These are phyloP conservation scores for Penicillium concentricum DNA, from an alignment of 2,329 filamentous ascomycete genomes.

Conservation along the genomic window DNA sequence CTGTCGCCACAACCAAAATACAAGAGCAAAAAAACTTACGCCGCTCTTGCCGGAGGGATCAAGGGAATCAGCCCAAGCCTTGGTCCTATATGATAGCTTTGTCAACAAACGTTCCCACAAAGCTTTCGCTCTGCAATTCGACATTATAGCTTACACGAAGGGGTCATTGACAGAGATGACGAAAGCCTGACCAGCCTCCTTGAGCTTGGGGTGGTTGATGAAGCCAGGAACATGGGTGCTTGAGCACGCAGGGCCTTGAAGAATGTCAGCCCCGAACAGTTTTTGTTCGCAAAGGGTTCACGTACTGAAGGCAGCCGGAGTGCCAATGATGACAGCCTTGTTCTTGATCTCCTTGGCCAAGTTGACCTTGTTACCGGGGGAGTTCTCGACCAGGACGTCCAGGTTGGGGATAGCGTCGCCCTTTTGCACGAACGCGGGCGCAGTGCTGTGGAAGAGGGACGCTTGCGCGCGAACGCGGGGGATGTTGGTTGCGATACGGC, in stretches of 20 bases:
- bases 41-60: constrained; percentile 73
- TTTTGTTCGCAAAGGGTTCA: constrained; percentile 11
- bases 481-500: constrained; percentile 34
- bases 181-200: constrained; percentile 79
- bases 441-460: constrained; percentile 41
- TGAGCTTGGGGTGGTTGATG: constrained; percentile 74
- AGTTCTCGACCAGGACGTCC: constrained; percentile 75
- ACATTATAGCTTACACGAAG: constrained; percentile 69
- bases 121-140: neutral
- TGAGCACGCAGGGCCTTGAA: constrained; percentile 60
- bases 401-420: constrained; percentile 78
- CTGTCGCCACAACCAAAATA: neutral
- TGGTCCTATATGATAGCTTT: constrained; percentile 61
- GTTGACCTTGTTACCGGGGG: constrained; percentile 90
- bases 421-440: constrained; percentile 60
- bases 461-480: constrained; percentile 33
- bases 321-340: constrained; percentile 80
- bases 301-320: constrained; percentile 73
- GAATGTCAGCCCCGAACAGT: constrained; percentile 9
- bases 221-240: constrained; percentile 79
- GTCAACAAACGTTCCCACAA: constrained; percentile 2
- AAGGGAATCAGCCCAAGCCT: constrained; percentile 78
- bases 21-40: constrained; percentile 55
- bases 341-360: constrained; percentile 73
- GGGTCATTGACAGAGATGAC: constrained; percentile 92